phyloP scores from a whole-genome alignment of 768 basidiomycete genomes.

The Mycena galopus region DNA sequence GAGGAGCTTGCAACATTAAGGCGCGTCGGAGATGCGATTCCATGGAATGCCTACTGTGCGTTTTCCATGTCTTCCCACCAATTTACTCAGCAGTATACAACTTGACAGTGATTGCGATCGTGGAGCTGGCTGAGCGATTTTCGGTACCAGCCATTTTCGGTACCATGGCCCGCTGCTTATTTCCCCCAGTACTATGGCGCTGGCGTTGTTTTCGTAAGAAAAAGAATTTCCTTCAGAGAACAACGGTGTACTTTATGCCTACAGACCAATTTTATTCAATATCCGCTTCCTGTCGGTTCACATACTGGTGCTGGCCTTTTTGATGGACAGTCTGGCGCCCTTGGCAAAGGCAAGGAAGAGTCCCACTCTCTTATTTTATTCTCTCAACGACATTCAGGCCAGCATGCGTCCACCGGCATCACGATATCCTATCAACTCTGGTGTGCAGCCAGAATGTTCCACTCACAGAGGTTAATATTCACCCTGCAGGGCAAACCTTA shows the following conservation, averaged over 20 bases:
- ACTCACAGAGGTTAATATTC: no score
- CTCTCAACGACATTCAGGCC: conserved; percentile 46
- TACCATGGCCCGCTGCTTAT: not conserved
- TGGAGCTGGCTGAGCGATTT: conserved; percentile 83
- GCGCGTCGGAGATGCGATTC: conserved; percentile 70
- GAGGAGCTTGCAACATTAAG: conserved; percentile 71
- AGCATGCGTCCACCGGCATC: conserved; percentile 79
- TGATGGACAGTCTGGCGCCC: conserved; percentile 74
- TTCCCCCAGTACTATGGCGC: conserved; percentile 26
- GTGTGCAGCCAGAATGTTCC: conserved; percentile 42
- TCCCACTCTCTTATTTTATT: not conserved
- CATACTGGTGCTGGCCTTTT: conserved; percentile 72
- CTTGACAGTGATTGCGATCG: conserved; percentile 68
- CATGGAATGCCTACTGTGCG: conserved; percentile 68
- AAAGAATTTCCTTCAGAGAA: no score
- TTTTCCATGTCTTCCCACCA: not conserved
- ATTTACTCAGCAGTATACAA: not conserved
- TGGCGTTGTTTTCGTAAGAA: conserved; percentile 28
- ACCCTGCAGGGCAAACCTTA: conserved; percentile 66
- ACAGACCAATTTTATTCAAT: conserved; percentile 80
- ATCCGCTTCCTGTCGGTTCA: conserved; percentile 74
- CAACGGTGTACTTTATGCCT: not conserved
- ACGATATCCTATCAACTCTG: conserved; percentile 80
- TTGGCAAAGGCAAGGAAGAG: conserved; percentile 55
- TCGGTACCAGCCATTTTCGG: conserved; percentile 53